phyloP scores from a whole-genome alignment of 1,284 basidiomycete genomes.

The Trametes hirsuta region DNA sequence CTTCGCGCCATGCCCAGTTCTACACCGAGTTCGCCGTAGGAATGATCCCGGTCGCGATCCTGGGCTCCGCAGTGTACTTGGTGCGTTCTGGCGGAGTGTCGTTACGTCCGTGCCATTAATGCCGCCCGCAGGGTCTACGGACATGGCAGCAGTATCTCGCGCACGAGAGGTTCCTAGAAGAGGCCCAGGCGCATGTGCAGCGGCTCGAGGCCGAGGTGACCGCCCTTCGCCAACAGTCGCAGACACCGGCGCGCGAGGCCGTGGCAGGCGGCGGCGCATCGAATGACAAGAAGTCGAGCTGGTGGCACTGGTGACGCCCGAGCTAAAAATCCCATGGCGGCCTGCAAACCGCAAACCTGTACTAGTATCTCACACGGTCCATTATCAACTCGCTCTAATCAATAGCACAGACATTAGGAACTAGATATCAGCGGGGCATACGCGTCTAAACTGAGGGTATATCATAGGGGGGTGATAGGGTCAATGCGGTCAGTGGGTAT shows the following conservation, averaged over 20 bases:
- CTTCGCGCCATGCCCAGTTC: conserved; percentile 61
- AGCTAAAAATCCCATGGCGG: neutral
- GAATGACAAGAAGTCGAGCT: conserved; percentile 10
- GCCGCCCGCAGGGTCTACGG: conserved; percentile 56
- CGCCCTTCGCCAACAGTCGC: conserved; percentile 29
- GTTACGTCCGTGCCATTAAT: neutral
- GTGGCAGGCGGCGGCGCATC: neutral
- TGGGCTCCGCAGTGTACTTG: conserved; percentile 78
- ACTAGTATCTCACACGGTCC: neutral
- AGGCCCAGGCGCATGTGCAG: conserved; percentile 54
- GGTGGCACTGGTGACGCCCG: conserved; percentile 18
- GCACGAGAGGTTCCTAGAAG: conserved; percentile 70
- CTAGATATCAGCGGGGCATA: conserved; percentile 19
- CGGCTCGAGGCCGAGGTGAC: conserved; percentile 66
- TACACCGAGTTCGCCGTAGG: conserved; percentile 70
- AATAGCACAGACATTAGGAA: conserved; percentile 7
- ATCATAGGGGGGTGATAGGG: conserved; percentile 3
- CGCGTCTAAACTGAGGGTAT: conserved; percentile 17
- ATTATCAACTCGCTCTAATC: conserved; percentile 15
- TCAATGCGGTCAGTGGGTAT: conserved; percentile 23
- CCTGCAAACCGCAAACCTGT: neutral
- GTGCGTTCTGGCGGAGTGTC: conserved; percentile 43
- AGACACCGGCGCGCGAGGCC: neutral
- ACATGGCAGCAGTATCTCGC: conserved; percentile 62
- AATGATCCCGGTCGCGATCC: conserved; percentile 75